Evolutionary conservation across 176 grass and related monocot genomes (phyloP).

Genomic region (Oryza nivara): DNA sequence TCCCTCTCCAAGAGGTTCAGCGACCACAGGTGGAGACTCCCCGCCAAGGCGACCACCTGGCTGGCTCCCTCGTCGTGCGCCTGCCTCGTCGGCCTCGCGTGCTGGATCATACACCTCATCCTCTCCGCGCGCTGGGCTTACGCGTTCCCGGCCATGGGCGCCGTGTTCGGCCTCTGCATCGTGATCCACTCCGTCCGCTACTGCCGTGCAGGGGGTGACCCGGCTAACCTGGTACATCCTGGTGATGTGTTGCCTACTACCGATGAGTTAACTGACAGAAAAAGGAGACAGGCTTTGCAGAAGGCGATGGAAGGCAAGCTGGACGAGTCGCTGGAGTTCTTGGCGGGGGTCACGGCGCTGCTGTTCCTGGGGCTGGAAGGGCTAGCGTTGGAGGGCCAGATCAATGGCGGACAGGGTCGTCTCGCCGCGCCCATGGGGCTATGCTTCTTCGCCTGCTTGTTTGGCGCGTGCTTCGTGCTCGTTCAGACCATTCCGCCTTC

Average conservation of each 20-base stretch:
- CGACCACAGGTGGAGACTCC: no score
- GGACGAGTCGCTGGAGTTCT: background rate
- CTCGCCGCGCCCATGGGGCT: background rate
- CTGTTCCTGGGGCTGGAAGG: background rate
- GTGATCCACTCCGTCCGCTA: background rate
- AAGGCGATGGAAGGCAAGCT: no score
- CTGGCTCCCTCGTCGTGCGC: background rate
- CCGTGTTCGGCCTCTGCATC: no score
- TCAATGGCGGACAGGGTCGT: background rate
- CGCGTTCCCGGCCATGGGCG: no score
- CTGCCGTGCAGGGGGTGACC: background rate
- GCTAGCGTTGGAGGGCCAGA: background rate
- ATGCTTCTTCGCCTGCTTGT: background rate
- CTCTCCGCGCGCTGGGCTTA: background rate
- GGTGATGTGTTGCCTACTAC: no score
- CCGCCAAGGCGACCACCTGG: no score
- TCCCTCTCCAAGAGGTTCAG: background rate
- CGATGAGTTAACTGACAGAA: no score
- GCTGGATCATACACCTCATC: background rate
- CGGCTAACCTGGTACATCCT: no score
- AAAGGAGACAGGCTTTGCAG: no score
- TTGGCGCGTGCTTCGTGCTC: background rate
- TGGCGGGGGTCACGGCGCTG: background rate
- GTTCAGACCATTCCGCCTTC: background rate
- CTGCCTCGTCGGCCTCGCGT: background rate